phyloP scores from a whole-genome alignment of 192 early-diverging fungal genomes.

The Rhizophagus clarus region DNA sequence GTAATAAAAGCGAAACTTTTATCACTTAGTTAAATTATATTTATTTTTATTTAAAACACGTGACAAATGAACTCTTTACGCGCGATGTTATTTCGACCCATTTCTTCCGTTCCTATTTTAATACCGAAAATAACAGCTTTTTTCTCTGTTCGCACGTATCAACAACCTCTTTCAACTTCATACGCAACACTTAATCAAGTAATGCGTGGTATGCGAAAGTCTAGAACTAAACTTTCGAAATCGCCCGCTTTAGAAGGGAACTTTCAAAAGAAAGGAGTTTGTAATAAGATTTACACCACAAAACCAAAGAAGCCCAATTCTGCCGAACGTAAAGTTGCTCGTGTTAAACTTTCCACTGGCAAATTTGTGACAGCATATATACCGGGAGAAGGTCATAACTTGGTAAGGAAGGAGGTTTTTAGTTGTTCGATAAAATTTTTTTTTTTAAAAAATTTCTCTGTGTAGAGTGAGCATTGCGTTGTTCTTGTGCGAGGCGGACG shows the following conservation, averaged over 20 bases:
- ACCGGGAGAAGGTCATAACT: constrained; percentile 97
- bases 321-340: constrained; percentile 89
- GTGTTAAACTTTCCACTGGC: constrained; percentile 91
- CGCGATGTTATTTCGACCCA: background rate
- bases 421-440: background rate
- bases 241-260: constrained; percentile 83
- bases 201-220: constrained; percentile 81
- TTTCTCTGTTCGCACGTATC: background rate
- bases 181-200: constrained; percentile 91
- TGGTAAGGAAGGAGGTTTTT: constrained; percentile 45
- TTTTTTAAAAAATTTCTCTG: background rate
- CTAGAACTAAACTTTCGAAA: constrained; percentile 62
- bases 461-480: constrained; percentile 86
- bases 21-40: too few relatives aligned
- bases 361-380: constrained; percentile 95
- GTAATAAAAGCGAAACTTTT: too few relatives aligned
- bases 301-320: constrained; percentile 99
- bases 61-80: background rate
- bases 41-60: background rate
- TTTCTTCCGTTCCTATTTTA: too few relatives aligned
- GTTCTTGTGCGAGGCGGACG: constrained; percentile 94
- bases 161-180: background rate
- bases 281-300: constrained; percentile 91
- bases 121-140: too few relatives aligned
- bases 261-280: constrained; percentile 93